A percentile compares a stretch with the other conserved stretches of the same genome.
Conservation (phyloP, 2,329 filamentous ascomycete species). For the Myotisia sp. region DNA sequence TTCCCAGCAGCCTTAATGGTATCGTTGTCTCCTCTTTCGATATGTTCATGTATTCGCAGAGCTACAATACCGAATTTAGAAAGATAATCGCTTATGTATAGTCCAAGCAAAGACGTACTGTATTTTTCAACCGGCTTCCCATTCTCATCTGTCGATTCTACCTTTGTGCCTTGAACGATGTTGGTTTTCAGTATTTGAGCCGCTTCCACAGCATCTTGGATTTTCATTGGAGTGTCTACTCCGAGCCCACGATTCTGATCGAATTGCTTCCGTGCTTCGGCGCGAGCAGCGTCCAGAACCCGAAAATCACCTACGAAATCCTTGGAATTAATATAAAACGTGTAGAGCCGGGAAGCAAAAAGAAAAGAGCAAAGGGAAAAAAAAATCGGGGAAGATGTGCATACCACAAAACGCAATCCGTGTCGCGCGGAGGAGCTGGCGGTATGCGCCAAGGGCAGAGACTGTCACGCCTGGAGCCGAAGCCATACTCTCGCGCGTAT, state of each 20-base stretch:
- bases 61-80: slow-evolving; percentile 49
- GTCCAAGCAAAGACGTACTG: slow-evolving; percentile 20
- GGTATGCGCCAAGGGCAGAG: slow-evolving; percentile 19
- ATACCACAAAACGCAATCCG: slow-evolving; percentile 60
- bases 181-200: slow-evolving; percentile 68
- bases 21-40: slow-evolving; percentile 85
- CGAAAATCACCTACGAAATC: slow-evolving; percentile 48
- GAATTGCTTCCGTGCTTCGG: slow-evolving; percentile 61
- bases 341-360: no score
- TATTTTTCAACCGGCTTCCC: slow-evolving; percentile 21
- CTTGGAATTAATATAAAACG: background rate
- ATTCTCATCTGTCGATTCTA: slow-evolving; percentile 26
- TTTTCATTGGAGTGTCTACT: slow-evolving; percentile 46
- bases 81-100: background rate
- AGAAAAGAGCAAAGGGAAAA: slow-evolving; percentile 1
- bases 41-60: slow-evolving; percentile 78
- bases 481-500: no score
- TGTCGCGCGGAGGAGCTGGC: slow-evolving; percentile 16
- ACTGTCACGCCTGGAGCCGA: slow-evolving; percentile 18
- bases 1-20: slow-evolving; percentile 52
- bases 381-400: slow-evolving; percentile 3
- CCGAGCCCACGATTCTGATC: slow-evolving; percentile 49
- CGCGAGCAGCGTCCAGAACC: slow-evolving; percentile 55
- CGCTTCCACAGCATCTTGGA: slow-evolving; percentile 70
- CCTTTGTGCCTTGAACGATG: slow-evolving; percentile 63